Percentiles rank a stretch among this genome's conserved stretches.
Evolutionary conservation across 345 rosid genomes (phyloP).

Genomic region (Luvunga scandens): DNA sequence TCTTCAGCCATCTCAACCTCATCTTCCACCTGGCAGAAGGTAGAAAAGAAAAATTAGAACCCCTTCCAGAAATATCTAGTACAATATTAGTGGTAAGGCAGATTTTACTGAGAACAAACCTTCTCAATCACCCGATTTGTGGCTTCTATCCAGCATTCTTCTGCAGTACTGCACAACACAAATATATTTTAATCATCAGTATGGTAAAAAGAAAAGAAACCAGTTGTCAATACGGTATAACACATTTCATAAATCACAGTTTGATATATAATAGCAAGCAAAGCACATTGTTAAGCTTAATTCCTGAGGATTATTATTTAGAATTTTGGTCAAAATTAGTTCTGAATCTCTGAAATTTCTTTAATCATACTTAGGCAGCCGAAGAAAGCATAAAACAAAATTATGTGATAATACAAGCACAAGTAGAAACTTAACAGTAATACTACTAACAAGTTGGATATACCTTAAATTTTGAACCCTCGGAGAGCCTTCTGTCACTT

Average conservation of each 20-base stretch:
- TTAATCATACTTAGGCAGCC: neutral
- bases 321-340: neutral
- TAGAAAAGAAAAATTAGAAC: slow-evolving; percentile 16
- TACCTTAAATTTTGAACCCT: slow-evolving; percentile 56
- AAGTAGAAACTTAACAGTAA: neutral
- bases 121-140: slow-evolving; percentile 60
- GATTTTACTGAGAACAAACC: slow-evolving; percentile 36
- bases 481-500: slow-evolving; percentile 35
- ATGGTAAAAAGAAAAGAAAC: neutral
- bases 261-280: neutral
- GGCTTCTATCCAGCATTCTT: slow-evolving; percentile 59
- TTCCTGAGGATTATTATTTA: neutral
- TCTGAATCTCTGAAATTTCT: slow-evolving; percentile 1
- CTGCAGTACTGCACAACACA: slow-evolving; percentile 47
- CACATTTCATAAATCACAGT: neutral
- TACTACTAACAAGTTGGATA: neutral
- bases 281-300: neutral
- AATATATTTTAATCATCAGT: slow-evolving; percentile 1
- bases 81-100: neutral
- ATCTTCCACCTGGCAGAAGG: slow-evolving; percentile 39
- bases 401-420: neutral
- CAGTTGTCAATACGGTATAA: neutral
- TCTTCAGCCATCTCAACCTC: slow-evolving; percentile 38
- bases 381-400: neutral
- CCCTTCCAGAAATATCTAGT: neutral